Conservation (phyloP, 176 grass and related monocot species). For the Rhynchospora breviuscula region DNA sequence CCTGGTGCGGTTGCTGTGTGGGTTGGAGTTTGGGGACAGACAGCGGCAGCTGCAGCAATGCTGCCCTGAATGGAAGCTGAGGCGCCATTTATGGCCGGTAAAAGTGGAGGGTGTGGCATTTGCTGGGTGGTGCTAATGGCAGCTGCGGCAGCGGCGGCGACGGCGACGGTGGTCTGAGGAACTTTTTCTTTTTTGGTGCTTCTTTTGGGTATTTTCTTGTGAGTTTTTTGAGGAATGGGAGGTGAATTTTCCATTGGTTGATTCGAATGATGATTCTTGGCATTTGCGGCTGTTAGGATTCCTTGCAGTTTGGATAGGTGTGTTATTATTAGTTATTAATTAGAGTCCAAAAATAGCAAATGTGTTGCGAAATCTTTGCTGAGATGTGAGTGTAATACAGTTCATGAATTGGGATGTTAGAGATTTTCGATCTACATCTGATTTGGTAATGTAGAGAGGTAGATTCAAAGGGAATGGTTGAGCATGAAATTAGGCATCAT, state of each 20-base stretch:
- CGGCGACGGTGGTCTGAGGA: too few species aligned
- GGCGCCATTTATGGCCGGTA: neutral
- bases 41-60: constrained; percentile 27
- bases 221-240: neutral
- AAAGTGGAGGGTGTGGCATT: constrained; percentile 54
- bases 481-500: neutral
- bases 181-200: neutral
- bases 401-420: neutral
- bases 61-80: neutral
- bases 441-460: neutral
- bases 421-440: neutral
- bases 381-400: neutral
- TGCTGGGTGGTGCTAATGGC: neutral
- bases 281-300: neutral
- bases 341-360: neutral
- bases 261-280: neutral
- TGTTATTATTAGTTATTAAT: neutral
- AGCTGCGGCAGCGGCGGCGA: neutral
- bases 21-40: constrained; percentile 3
- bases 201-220: constrained; percentile 14
- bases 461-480: constrained; percentile 6
- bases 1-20: constrained; percentile 1
- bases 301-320: neutral
- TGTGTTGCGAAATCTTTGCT: neutral
- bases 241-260: neutral